Percentiles rank a stretch among this genome's conserved stretches.
phyloP scores from a whole-genome alignment of 768 basidiomycete genomes.

The Gyrodon lividus region DNA sequence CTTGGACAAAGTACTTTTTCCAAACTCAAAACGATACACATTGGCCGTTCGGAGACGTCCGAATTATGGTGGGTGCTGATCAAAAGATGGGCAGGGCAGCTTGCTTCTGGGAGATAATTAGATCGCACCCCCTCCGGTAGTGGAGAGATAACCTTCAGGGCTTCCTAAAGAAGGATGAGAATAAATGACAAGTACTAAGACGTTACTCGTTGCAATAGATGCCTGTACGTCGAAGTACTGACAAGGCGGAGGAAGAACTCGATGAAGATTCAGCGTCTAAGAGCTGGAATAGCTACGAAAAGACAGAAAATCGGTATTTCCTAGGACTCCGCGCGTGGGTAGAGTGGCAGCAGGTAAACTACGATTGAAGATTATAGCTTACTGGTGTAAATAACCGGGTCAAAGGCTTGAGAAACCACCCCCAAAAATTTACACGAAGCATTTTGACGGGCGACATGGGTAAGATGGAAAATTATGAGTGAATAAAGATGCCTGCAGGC shows the following conservation, averaged over 20 bases:
- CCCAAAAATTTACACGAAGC: conserved; percentile 34
- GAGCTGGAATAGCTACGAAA: not conserved
- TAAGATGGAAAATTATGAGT: conserved; percentile 5
- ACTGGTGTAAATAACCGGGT: not conserved
- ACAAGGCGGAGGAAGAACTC: not conserved
- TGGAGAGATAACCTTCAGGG: not conserved
- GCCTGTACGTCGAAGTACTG: not conserved
- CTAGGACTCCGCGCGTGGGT: conserved; percentile 34
- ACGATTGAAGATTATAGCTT: not conserved
- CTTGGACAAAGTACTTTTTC: not conserved
- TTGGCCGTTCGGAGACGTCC: not conserved
- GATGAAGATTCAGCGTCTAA: not conserved
- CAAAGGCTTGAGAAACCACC: conserved; percentile 17
- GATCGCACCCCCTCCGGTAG: not conserved
- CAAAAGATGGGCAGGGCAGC: not conserved
- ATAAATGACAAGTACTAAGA: not conserved
- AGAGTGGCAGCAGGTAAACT: not conserved
- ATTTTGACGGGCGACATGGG: conserved; percentile 21
- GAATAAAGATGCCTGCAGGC: conserved; percentile 22
- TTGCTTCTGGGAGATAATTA: conserved; percentile 8
- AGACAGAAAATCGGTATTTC: conserved; percentile 9
- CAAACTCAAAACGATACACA: not conserved
- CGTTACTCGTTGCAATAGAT: not conserved
- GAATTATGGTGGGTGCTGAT: not conserved
- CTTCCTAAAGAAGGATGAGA: conserved; percentile 1